A percentile compares a stretch with the other conserved stretches of the same genome.
These are phyloP conservation scores for Candida golubevii DNA, from an alignment of 805 yeast species.

Conservation along the genomic window DNA sequence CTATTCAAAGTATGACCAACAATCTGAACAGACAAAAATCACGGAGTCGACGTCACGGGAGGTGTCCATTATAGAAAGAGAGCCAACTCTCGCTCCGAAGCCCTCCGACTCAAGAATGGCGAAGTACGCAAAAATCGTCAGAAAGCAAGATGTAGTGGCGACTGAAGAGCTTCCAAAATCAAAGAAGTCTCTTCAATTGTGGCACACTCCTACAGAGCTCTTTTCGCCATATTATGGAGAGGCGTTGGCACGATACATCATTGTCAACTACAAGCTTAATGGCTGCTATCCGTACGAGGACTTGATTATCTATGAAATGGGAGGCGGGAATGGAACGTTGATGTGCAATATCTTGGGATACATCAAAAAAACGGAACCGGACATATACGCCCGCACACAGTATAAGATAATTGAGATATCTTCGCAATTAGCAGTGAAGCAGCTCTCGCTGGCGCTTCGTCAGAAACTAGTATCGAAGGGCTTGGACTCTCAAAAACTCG, in stretches of 20 bases:
- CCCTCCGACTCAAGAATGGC: conserved; percentile 21
- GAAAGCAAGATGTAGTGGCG: conserved; percentile 18
- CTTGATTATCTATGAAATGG: conserved; percentile 77
- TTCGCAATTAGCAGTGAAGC: conserved; percentile 55
- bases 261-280: conserved; percentile 66
- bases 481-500: conserved; percentile 54
- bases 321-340: conserved; percentile 86
- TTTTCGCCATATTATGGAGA: conserved; percentile 84
- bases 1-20: conserved; percentile 47
- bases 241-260: conserved; percentile 74
- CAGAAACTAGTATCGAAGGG: conserved; percentile 32
- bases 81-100: conserved; percentile 7
- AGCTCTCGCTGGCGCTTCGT: conserved; percentile 35
- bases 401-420: conserved; percentile 75
- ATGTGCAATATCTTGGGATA: conserved; percentile 72
- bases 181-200: conserved; percentile 54
- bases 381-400: conserved; percentile 61
- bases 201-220: conserved; percentile 90
- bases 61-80: conserved; percentile 5
- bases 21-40: neutral
- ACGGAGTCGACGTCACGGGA: neutral
- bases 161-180: conserved; percentile 14
- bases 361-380: conserved; percentile 60
- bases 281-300: conserved; percentile 63
- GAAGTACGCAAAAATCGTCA: conserved; percentile 23